Base-by-base conservation (phyloP, 345 rosid species). In the Crucihimalaya himalaica region DNA sequence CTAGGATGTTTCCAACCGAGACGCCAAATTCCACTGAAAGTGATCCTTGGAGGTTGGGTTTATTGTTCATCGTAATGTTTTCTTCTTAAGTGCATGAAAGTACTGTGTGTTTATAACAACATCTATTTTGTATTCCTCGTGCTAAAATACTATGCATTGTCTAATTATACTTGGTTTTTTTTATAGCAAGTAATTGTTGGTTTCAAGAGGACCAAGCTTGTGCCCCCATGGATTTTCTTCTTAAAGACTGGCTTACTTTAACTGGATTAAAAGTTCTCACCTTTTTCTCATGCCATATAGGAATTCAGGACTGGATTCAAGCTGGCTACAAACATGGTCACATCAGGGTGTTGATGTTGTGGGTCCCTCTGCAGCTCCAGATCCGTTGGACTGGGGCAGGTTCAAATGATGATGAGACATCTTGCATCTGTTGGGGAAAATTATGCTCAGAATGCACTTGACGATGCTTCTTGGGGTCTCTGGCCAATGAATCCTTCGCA, bases 361-460 rank as follows among this genome's bases (percentile, higher is more conserved):
- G 18, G 89, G 92, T 70, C 87, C 93, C 57, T 90, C 97, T 51
- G 81, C 84, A 21, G 80, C 23, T 75, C 60, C 61, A 77, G 93
- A 80, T 80, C 95, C 3, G 91, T 70, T 80, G 91, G 95, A 29
- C 60, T 88, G 74, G 83, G 87, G 34, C 84, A 87, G 70, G 91
- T 90, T 79, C 89, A 90, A 80, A 82, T 86, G 97, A 85, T 90
- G 95, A 84, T 88, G 97, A 90, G 95, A 80, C 94, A 93, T 75
- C 88, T 90, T 66, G 93, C 92, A 65, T 86, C 91, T 43, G 86
- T 87, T 32, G 93, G 88, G 39, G 95, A 86, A 81, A 80, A 87
- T 46, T 83, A 87, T 73, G 86, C 89, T 6, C 90, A 84, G 52
- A 81, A 89, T 75, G 83, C 96, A 67, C 81, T 84, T 52, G 98